A percentile compares a stretch with the other conserved stretches of the same genome.
Evolutionary conservation across 345 rosid genomes (phyloP).

Genomic region (Trapa incisa): DNA sequence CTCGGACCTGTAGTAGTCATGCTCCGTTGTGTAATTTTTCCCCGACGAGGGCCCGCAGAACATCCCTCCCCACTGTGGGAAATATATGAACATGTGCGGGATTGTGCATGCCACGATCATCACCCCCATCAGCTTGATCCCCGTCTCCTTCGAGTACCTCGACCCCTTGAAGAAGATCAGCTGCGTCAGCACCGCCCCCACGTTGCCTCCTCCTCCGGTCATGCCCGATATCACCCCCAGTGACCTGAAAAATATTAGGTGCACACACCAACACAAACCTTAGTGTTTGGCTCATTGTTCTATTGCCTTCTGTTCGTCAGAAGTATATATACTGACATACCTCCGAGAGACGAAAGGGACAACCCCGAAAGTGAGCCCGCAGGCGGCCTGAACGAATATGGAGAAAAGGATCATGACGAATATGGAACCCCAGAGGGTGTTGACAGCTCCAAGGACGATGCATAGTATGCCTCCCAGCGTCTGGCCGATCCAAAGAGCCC

Average conservation of each 20-base stretch:
- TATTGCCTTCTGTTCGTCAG: no score
- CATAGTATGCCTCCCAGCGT: slow-evolving; percentile 12
- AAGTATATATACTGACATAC: neutral
- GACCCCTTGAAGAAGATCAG: slow-evolving; percentile 80
- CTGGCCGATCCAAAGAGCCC: slow-evolving; percentile 14
- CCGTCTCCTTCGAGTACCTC: slow-evolving; percentile 56
- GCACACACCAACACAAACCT: neutral
- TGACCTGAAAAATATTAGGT: slow-evolving; percentile 31
- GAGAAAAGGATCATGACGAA: slow-evolving; percentile 11
- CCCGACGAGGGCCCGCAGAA: slow-evolving; percentile 52
- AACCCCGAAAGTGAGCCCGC: slow-evolving; percentile 14
- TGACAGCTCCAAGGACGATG: slow-evolving; percentile 7
- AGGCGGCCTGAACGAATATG: slow-evolving; percentile 13
- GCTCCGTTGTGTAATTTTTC: slow-evolving; percentile 31
- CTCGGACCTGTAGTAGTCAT: slow-evolving; percentile 68
- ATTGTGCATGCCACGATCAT: slow-evolving; percentile 65
- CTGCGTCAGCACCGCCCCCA: slow-evolving; percentile 79
- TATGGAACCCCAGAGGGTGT: neutral
- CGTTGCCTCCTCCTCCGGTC: slow-evolving; percentile 87
- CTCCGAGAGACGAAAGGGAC: slow-evolving; percentile 18
- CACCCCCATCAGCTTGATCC: slow-evolving; percentile 66
- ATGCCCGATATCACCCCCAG: slow-evolving; percentile 74
- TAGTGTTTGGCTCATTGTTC: neutral
- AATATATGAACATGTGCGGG: slow-evolving; percentile 48
- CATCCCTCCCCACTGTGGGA: slow-evolving; percentile 99